phyloP scores from a whole-genome alignment of 2,329 filamentous ascomycete genomes.

The Apiospora rasikravindrae region DNA sequence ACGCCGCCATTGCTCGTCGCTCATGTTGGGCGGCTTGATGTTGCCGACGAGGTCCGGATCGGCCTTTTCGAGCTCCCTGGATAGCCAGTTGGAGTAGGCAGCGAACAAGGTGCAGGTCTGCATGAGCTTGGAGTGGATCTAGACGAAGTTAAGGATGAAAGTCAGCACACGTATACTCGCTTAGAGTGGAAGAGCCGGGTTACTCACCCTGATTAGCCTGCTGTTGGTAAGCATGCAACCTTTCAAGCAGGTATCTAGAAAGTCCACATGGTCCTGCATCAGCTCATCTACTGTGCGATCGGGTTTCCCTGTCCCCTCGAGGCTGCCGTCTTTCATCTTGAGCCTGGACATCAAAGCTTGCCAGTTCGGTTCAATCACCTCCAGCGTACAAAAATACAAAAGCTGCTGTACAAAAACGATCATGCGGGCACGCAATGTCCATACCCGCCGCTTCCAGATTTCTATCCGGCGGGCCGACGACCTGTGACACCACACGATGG shows the following conservation, averaged over 20 bases:
- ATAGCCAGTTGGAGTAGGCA: constrained; percentile 84
- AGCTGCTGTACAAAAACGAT: constrained; percentile 96
- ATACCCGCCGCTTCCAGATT: constrained; percentile 90
- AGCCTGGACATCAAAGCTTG: constrained; percentile 88
- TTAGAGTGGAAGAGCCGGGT: neutral
- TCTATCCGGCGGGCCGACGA: constrained; percentile 77
- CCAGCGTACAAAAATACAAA: constrained; percentile 93
- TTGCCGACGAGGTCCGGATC: constrained; percentile 76
- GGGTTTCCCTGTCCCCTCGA: constrained; percentile 46
- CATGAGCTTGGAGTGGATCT: constrained; percentile 98
- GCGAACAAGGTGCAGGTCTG: constrained; percentile 95
- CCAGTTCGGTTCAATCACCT: constrained; percentile 99
- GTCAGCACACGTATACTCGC: neutral
- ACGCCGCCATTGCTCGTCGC: constrained; percentile 63
- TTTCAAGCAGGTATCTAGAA: constrained; percentile 95
- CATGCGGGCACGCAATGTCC: constrained; percentile 92
- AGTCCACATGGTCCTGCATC: constrained; percentile 99
- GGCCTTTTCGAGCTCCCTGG: constrained; percentile 80
- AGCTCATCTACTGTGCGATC: constrained; percentile 88
- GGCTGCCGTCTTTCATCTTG: constrained; percentile 61
- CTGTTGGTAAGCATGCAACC: constrained; percentile 99
- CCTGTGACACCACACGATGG: constrained; percentile 80
- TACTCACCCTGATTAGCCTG: constrained; percentile 82
- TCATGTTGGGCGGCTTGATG: constrained; percentile 64
- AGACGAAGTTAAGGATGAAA: constrained; percentile 19